Conservation (phyloP, 176 grass and related monocot species). For the Oropetium thomaeum region DNA sequence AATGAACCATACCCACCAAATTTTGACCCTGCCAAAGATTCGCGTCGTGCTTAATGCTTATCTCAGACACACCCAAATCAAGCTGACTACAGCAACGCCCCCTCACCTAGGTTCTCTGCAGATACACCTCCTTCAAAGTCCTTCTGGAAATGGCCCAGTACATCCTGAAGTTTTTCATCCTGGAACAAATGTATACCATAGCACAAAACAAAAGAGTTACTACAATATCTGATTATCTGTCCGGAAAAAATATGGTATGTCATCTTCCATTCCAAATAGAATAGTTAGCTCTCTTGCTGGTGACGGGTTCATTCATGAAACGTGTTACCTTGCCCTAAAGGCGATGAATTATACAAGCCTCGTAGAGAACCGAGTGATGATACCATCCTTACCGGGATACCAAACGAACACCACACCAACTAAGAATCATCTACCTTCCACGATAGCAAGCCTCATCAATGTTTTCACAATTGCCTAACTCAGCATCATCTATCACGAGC, state of each 20-base stretch:
- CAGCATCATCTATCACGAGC: too few relatives aligned
- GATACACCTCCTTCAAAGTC: conserved; percentile 87
- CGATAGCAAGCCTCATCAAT: too few relatives aligned
- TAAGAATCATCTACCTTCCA: too few relatives aligned
- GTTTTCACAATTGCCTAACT: too few relatives aligned
- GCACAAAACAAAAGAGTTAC: conserved; percentile 5
- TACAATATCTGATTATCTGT: conserved; percentile 15
- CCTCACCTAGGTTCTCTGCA: conserved; percentile 90
- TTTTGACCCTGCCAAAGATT: conserved; percentile 70
- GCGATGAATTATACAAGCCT: not conserved
- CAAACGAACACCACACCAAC: conserved; percentile 1
- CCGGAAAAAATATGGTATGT: not conserved
- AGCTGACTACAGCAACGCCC: conserved; percentile 16
- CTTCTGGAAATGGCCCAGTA: conserved; percentile 87
- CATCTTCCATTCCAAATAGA: conserved; percentile 23
- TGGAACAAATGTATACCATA: conserved; percentile 38
- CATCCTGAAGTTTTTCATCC: conserved; percentile 87
- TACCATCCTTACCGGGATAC: not conserved
- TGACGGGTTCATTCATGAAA: not conserved
- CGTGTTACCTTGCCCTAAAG: not conserved
- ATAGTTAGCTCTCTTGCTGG: not conserved
- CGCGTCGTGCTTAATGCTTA: conserved; percentile 31
- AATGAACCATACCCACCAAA: conserved; percentile 98
- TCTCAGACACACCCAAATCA: conserved; percentile 25
- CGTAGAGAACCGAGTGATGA: not conserved